phyloP scores from a whole-genome alignment of 257 asterid species.

The Solanum paucissectum region DNA sequence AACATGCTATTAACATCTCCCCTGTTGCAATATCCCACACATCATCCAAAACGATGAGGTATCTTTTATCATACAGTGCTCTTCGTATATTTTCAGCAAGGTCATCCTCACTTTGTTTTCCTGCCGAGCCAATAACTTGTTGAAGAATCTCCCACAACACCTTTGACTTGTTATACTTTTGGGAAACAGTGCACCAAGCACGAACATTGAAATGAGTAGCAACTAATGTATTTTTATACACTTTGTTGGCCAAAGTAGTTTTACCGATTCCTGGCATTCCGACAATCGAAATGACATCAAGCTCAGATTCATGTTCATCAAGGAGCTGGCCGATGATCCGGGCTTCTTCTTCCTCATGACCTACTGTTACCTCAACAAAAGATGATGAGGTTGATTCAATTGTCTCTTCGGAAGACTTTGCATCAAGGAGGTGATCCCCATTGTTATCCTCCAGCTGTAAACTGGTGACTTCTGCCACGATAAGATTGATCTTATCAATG shows the following conservation, averaged over 20 bases:
- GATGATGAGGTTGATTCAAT: no score
- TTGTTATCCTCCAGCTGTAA: no score
- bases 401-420: no score
- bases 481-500: no score
- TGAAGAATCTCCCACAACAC: neutral
- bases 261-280: neutral
- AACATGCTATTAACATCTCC: neutral
- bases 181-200: no score
- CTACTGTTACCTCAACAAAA: no score
- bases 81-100: neutral
- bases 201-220: no score
- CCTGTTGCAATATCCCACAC: neutral
- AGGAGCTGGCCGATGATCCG: neutral
- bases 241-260: neutral
- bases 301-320: neutral
- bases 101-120: neutral
- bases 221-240: no score
- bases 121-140: neutral
- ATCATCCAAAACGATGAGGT: neutral
- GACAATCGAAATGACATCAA: neutral
- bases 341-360: neutral
- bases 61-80: neutral
- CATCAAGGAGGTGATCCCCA: no score
- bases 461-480: rapidly evolving
- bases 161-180: no score